Conservation (phyloP, 805 yeast genomes). For the Monosporozyma servazzii region DNA sequence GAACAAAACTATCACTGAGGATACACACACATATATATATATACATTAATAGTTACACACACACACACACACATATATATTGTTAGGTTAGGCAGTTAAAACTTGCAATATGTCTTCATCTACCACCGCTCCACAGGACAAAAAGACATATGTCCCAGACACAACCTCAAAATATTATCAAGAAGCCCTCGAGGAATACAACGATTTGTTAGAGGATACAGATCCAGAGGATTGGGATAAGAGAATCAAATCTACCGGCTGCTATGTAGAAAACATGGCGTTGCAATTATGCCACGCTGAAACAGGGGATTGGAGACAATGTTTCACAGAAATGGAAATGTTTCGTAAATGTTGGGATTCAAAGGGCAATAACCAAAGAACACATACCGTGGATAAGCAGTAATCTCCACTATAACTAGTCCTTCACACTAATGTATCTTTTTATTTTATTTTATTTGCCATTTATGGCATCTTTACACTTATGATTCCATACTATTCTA, state of each 20-base stretch:
- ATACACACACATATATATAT: too few relatives aligned
- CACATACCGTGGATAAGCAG: conserved; percentile 22
- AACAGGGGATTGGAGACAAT: conserved; percentile 71
- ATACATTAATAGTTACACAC: neutral
- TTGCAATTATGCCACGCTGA: conserved; percentile 74
- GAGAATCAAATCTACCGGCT: conserved; percentile 67
- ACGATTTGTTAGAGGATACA: conserved; percentile 38
- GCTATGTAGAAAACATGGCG: conserved; percentile 58
- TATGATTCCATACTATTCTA: neutral
- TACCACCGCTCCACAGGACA: neutral
- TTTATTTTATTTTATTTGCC: too few relatives aligned
- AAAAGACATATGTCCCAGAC: neutral
- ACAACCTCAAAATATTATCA: conserved; percentile 17
- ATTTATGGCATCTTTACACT: too few relatives aligned
- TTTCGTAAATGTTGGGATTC: conserved; percentile 56
- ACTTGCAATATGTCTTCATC: neutral
- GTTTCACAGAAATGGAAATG: conserved; percentile 55
- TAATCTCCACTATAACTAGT: too few relatives aligned
- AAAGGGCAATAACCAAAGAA: conserved; percentile 46
- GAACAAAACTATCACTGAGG: too few relatives aligned
- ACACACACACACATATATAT: too few relatives aligned
- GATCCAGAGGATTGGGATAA: conserved; percentile 67
- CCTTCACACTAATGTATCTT: too few relatives aligned
- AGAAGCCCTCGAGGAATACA: conserved; percentile 25
- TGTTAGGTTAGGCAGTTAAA: neutral